Conservation (phyloP, 108 stramenopile species). For the Skeletonema tropicum region DNA sequence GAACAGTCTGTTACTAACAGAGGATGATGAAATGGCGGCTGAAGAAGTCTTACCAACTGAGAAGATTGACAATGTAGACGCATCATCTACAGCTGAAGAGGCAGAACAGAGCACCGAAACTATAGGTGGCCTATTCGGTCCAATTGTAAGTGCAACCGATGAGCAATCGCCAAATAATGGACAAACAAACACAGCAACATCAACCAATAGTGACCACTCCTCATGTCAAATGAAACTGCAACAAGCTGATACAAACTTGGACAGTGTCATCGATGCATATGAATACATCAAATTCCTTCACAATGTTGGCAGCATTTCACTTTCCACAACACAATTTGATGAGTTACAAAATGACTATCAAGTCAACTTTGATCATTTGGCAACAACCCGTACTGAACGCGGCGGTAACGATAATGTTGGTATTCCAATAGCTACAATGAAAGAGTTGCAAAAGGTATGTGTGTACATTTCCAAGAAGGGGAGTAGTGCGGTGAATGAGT, state of each 20-base stretch:
- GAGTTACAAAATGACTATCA: not conserved
- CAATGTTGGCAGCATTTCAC: not conserved
- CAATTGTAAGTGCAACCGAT: too few species aligned
- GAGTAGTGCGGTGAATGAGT: not conserved
- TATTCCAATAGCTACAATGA: not conserved
- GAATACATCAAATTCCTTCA: not conserved
- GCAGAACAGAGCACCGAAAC: too few species aligned
- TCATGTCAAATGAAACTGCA: conserved; percentile 1
- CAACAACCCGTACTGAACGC: not conserved
- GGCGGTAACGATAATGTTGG: not conserved
- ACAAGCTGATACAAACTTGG: conserved; percentile 1
- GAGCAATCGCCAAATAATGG: not conserved
- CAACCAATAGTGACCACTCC: not conserved
- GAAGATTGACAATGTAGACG: too few species aligned
- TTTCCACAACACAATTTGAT: not conserved
- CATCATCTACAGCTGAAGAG: too few species aligned
- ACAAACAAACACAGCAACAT: not conserved
- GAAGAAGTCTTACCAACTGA: too few species aligned
- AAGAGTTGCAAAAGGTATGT: conserved; percentile 1
- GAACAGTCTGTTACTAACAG: too few species aligned
- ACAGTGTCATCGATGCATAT: not conserved
- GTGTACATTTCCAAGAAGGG: not conserved
- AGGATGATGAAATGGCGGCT: too few species aligned
- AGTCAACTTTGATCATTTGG: conserved; percentile 1
- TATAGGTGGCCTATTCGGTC: too few species aligned